phyloP scores from a whole-genome alignment of 306 rosid genomes.

The Acmispon strigosus region DNA sequence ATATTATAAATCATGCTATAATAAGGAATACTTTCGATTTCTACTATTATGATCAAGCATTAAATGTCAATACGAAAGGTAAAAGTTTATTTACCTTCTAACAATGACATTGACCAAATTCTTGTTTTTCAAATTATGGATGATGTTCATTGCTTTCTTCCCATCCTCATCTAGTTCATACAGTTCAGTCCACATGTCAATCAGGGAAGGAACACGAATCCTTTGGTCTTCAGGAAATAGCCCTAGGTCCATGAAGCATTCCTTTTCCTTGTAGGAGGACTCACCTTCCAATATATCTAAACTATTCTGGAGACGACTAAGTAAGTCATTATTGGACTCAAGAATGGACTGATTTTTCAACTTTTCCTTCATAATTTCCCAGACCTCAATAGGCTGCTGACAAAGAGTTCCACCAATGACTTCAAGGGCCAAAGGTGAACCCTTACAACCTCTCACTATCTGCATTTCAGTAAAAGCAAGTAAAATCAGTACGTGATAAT shows the following conservation, averaged over 20 bases:
- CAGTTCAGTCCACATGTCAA: conserved; percentile 51
- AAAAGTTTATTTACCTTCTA: conserved; percentile 33
- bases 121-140: conserved; percentile 18
- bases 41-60: not conserved
- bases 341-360: conserved; percentile 25
- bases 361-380: conserved; percentile 29
- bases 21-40: not conserved
- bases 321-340: conserved; percentile 23
- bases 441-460: conserved; percentile 48
- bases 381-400: conserved; percentile 20
- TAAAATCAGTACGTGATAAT: conserved; percentile 1
- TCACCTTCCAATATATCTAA: conserved; percentile 38
- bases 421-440: conserved; percentile 47
- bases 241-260: conserved; percentile 61
- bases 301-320: conserved; percentile 29
- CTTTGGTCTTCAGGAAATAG: conserved; percentile 58
- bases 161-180: conserved; percentile 36
- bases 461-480: conserved; percentile 24
- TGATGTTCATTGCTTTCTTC: conserved; percentile 17
- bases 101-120: conserved; percentile 33
- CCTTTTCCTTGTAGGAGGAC: conserved; percentile 32
- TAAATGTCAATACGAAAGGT: not conserved
- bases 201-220: conserved; percentile 40
- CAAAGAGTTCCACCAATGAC: conserved; percentile 39
- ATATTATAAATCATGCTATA: not conserved